phyloP scores from a whole-genome alignment of 768 basidiomycete species.

The Amanita pseudoporphyria region DNA sequence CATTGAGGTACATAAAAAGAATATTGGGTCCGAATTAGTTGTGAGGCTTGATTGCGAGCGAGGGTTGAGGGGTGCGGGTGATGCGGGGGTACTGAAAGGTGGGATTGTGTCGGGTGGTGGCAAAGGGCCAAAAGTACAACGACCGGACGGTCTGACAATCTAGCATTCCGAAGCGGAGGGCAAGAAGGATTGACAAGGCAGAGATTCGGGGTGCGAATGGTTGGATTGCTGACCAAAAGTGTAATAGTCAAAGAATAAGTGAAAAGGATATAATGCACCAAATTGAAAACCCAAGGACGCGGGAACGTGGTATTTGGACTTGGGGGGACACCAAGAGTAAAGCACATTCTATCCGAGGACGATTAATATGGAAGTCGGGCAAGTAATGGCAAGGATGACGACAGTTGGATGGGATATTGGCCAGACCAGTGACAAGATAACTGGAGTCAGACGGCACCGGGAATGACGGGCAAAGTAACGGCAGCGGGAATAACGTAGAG shows the following conservation, averaged over 20 bases:
- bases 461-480: constrained; percentile 1
- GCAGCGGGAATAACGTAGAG: constrained; percentile 3
- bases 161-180: not conserved
- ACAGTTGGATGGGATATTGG: constrained; percentile 1
- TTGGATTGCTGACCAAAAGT: constrained; percentile 2
- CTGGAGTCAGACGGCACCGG: not conserved
- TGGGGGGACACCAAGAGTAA: constrained; percentile 5
- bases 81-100: not conserved
- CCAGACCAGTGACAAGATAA: not conserved
- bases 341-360: constrained; percentile 3
- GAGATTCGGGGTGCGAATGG: not conserved
- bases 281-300: not conserved
- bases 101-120: not conserved
- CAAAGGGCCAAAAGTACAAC: not conserved
- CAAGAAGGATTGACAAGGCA: not conserved
- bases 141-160: not conserved
- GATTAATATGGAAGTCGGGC: not conserved
- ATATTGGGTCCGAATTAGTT: constrained; percentile 2
- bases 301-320: not conserved
- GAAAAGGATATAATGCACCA: constrained; percentile 2
- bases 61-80: not conserved
- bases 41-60: constrained; percentile 1
- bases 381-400: constrained; percentile 1
- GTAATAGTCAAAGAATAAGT: not conserved
- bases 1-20: not conserved